These are phyloP conservation scores for Rhynchospora breviuscula DNA, from an alignment of 176 grass and related monocot genomes.

Conservation along the genomic window DNA sequence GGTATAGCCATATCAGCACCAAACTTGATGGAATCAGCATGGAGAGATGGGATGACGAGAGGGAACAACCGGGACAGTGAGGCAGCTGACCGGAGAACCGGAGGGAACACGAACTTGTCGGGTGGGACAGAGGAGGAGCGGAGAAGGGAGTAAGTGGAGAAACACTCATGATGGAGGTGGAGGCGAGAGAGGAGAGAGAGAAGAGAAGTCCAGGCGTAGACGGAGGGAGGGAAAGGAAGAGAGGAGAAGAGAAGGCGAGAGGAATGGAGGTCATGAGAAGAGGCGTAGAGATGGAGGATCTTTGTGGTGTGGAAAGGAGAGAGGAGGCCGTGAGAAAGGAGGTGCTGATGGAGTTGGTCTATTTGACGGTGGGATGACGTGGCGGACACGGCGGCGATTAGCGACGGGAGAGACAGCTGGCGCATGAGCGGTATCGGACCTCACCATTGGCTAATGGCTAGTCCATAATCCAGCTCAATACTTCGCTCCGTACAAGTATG, in stretches of 20 bases:
- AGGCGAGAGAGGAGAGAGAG: neutral
- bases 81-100: conserved; percentile 36
- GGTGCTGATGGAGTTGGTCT: conserved; percentile 1
- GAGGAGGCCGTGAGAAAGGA: conserved; percentile 13
- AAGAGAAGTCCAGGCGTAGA: conserved; percentile 15
- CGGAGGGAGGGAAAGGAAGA: conserved; percentile 26
- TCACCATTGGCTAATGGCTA: neutral
- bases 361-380: neutral
- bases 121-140: neutral
- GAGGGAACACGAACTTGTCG: conserved; percentile 45
- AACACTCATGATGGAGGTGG: conserved; percentile 11
- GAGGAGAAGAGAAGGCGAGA: conserved; percentile 28
- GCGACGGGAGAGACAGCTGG: conserved; percentile 7
- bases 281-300: conserved; percentile 12
- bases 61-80: conserved; percentile 33
- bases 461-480: too few relatives aligned
- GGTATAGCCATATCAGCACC: conserved; percentile 35
- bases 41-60: conserved; percentile 35
- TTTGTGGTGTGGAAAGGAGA: neutral
- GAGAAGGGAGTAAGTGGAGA: conserved; percentile 14
- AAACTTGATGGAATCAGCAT: conserved; percentile 56
- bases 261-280: conserved; percentile 25
- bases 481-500: too few relatives aligned
- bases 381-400: conserved; percentile 13
- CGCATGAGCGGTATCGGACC: neutral